Conservation (phyloP, 116 monocot species). For the Cymodocea nodosa region DNA sequence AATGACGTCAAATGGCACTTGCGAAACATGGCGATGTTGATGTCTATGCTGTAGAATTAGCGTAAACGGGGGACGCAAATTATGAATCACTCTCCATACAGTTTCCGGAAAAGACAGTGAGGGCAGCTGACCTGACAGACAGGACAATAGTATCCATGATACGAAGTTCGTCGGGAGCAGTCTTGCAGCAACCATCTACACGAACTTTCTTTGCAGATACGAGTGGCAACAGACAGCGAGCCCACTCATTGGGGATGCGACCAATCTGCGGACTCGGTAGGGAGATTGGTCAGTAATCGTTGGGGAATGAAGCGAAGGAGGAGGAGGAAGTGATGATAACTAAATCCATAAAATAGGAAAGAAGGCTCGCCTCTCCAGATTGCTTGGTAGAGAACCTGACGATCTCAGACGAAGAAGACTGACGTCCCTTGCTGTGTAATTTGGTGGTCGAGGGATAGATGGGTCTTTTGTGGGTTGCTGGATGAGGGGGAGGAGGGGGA, state of each 20-base stretch:
- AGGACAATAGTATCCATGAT: conserved; percentile 79
- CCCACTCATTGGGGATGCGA: conserved; percentile 96
- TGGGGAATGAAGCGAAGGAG: neutral
- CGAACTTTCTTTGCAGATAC: conserved; percentile 48
- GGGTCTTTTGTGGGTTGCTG: neutral
- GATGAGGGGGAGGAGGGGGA: conserved; percentile 3
- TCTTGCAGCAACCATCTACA: conserved; percentile 48
- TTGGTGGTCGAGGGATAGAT: conserved; percentile 8
- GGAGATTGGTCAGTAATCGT: neutral
- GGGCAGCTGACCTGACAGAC: conserved; percentile 48
- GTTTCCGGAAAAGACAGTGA: neutral
- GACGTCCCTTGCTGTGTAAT: conserved; percentile 21
- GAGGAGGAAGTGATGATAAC: neutral
- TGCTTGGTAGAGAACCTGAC: conserved; percentile 64
- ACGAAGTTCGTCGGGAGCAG: conserved; percentile 42
- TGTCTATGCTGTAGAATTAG: conserved; percentile 44
- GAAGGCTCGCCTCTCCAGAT: conserved; percentile 48
- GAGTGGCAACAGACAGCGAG: conserved; percentile 70
- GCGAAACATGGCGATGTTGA: conserved; percentile 54
- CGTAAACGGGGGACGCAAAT: too few relatives aligned
- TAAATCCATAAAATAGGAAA: neutral
- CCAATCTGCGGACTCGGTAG: conserved; percentile 31
- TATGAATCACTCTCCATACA: too few relatives aligned
- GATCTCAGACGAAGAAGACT: conserved; percentile 61
- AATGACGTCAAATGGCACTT: conserved; percentile 28